These are phyloP conservation scores for Vitis riparia DNA, from an alignment of 164 flowering plant genomes.

Conservation along the genomic window DNA sequence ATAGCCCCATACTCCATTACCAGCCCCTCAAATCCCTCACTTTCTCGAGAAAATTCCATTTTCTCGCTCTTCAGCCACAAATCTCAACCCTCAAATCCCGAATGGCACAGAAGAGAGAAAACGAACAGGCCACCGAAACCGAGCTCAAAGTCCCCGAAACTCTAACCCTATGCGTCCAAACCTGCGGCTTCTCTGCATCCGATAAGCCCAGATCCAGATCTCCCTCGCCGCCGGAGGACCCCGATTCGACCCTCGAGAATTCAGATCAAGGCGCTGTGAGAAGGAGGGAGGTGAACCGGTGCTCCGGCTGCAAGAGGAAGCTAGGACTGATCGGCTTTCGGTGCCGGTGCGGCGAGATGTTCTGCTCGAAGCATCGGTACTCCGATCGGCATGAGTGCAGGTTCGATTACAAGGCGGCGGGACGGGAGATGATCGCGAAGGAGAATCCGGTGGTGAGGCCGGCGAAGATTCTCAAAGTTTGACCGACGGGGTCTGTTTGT, in stretches of 20 bases:
- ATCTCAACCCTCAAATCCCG: background rate
- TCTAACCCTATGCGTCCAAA: constrained; percentile 42
- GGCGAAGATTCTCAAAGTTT: constrained; percentile 59
- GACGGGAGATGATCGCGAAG: constrained; percentile 61
- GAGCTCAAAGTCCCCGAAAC: constrained; percentile 62
- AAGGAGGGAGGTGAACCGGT: constrained; percentile 42
- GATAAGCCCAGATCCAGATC: constrained; percentile 34
- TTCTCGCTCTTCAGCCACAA: constrained; percentile 10
- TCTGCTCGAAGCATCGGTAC: constrained; percentile 63
- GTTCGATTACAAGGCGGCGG: constrained; percentile 63
- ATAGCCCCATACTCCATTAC: constrained; percentile 43
- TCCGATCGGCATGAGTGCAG: constrained; percentile 66
- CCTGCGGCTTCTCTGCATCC: constrained; percentile 36
- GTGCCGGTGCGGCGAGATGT: constrained; percentile 68
- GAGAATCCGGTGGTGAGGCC: constrained; percentile 72
- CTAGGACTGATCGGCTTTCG: constrained; percentile 75
- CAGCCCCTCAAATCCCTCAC: constrained; percentile 19
- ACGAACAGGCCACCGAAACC: constrained; percentile 46
- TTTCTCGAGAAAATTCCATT: background rate
- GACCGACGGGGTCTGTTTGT: constrained; percentile 8
- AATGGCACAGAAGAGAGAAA: constrained; percentile 69
- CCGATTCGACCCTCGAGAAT: constrained; percentile 9
- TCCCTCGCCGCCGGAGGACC: constrained; percentile 6
- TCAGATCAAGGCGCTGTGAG: constrained; percentile 6
- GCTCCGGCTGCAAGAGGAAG: constrained; percentile 56